phyloP scores from a whole-genome alignment of 202 grass and related monocot genomes.

The Setaria italica region DNA sequence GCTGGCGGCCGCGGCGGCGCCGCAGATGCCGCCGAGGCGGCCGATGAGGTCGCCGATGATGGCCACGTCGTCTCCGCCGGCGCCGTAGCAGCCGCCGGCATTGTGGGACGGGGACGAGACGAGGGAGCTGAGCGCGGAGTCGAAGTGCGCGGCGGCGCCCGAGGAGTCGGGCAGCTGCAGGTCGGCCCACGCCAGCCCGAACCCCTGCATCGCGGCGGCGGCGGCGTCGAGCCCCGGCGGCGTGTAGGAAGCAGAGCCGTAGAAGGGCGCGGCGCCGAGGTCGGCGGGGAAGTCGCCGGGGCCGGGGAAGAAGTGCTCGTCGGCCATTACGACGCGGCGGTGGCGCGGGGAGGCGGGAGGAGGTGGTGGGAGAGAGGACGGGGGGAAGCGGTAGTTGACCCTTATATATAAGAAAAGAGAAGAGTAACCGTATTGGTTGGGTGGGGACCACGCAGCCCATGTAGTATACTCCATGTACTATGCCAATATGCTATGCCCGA shows the following conservation, averaged over 20 bases:
- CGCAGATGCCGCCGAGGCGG: constrained; percentile 90
- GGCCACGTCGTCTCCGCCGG: constrained; percentile 32
- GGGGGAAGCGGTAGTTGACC: constrained; percentile 50
- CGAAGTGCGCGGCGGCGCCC: constrained; percentile 47
- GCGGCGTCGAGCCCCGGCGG: constrained; percentile 3
- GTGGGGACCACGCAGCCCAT: not conserved
- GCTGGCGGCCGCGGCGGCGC: constrained; percentile 28
- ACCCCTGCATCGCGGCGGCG: not conserved
- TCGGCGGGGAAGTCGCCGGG: constrained; percentile 2
- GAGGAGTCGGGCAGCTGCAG: not conserved
- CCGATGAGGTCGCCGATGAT: constrained; percentile 82
- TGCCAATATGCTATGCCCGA: not conserved
- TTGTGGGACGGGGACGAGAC: constrained; percentile 61
- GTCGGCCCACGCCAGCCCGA: constrained; percentile 35
- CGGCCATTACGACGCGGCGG: constrained; percentile 21
- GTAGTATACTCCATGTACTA: no score
- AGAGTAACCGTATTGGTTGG: constrained; percentile 29
- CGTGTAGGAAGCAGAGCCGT: not conserved
- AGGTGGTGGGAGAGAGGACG: not conserved
- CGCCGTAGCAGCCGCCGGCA: not conserved
- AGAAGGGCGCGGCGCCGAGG: constrained; percentile 1
- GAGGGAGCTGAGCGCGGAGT: constrained; percentile 83
- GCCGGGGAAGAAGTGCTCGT: constrained; percentile 47
- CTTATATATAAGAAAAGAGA: constrained; percentile 55
- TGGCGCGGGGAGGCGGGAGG: not conserved